Conservation (phyloP, 192 early-diverging fungal species). For the Entomortierella parvispora region DNA sequence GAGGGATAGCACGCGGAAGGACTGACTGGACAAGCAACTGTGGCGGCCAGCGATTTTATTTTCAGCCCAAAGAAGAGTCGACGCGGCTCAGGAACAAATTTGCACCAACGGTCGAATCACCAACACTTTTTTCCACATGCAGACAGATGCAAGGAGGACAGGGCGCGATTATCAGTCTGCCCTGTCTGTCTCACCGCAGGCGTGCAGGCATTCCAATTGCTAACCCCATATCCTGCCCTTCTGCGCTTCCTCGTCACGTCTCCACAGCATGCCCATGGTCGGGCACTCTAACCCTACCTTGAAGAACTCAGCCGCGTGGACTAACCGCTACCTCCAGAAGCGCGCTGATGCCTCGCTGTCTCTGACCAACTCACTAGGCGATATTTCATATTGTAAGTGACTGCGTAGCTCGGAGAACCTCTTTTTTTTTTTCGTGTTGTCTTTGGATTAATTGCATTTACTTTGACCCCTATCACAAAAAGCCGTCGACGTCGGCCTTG, state of each 20-base stretch:
- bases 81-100: no score
- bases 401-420: background rate
- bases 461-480: no score
- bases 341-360: conserved; percentile 2
- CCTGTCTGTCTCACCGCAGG: no score
- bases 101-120: no score
- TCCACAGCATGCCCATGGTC: conserved; percentile 22
- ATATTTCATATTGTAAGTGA: conserved; percentile 40
- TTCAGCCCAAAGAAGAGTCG: no score
- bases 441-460: background rate
- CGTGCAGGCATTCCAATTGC: no score
- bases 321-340: conserved; percentile 31
- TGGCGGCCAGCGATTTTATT: no score
- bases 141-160: no score
- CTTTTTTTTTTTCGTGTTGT: background rate
- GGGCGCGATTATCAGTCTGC: no score
- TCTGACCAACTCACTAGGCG: conserved; percentile 12
- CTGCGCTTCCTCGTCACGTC: background rate
- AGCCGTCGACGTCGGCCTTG: conserved; percentile 60
- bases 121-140: no score
- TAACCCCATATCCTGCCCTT: background rate
- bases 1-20: no score
- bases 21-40: no score
- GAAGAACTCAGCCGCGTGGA: conserved; percentile 13
- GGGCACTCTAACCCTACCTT: conserved; percentile 1